Conservation (phyloP, 2,329 filamentous ascomycete genomes). For the Fusarium keratoplasticum region DNA sequence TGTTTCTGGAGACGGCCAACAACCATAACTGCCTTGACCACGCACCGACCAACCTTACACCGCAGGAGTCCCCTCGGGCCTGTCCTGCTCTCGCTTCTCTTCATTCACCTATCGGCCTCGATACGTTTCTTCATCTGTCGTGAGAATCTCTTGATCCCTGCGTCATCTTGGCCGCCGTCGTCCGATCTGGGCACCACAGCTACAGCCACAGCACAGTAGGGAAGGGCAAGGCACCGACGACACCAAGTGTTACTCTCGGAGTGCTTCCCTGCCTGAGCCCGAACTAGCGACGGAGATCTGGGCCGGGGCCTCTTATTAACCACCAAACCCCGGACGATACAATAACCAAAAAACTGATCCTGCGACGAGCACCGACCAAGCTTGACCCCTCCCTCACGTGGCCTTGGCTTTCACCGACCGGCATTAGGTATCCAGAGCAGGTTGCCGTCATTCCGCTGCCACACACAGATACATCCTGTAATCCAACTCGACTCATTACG, state of each 20-base stretch:
- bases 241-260: conserved; percentile 4
- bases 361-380: conserved; percentile 28
- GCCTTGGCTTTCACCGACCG: conserved; percentile 26
- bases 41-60: conserved; percentile 5
- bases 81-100: background rate
- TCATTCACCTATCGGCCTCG: background rate
- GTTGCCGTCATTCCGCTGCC: conserved; percentile 39
- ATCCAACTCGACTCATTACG: conserved; percentile 25
- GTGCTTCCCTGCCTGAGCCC: background rate
- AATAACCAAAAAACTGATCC: conserved; percentile 17
- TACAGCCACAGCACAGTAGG: background rate
- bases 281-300: conserved; percentile 8
- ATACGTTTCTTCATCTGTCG: conserved; percentile 1
- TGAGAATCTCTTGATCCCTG: conserved; percentile 15
- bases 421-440: conserved; percentile 12
- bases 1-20: conserved; percentile 6
- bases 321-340: conserved; percentile 16
- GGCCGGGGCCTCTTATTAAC: conserved; percentile 11
- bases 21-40: background rate
- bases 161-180: conserved; percentile 25
- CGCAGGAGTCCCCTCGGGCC: background rate
- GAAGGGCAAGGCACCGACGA: background rate
- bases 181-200: conserved; percentile 23
- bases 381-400: conserved; percentile 45
- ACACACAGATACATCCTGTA: conserved; percentile 1